A percentile compares a stretch with the other conserved stretches of the same genome.
Conservation (phyloP, 257 asterid species). For the Penstemon barbatus region DNA sequence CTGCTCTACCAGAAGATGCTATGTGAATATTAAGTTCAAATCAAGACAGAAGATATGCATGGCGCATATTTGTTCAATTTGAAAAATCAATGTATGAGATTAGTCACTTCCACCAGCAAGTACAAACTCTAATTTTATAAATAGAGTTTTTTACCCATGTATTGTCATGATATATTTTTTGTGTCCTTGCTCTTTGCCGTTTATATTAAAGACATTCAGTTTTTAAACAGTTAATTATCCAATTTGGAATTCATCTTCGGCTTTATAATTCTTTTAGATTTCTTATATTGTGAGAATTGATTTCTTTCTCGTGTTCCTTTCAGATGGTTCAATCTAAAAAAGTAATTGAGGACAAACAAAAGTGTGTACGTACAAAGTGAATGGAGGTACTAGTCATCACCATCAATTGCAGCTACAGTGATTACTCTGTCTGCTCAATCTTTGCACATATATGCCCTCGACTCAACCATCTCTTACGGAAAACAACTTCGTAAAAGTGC, state of each 20-base stretch:
- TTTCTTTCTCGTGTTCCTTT: constrained; percentile 10
- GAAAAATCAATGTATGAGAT: constrained; percentile 77
- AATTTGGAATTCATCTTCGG: too few species aligned
- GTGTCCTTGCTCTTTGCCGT: too few species aligned
- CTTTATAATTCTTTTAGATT: too few species aligned
- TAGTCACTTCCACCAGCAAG: constrained; percentile 18
- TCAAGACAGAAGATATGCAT: constrained; percentile 57
- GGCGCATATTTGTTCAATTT: constrained; percentile 85
- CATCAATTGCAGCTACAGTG: constrained; percentile 66
- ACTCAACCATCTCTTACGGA: too few species aligned
- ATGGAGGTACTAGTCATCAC: constrained; percentile 98
- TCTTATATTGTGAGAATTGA: not conserved
- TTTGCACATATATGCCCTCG: too few species aligned
- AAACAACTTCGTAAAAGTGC: too few species aligned
- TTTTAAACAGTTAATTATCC: too few species aligned
- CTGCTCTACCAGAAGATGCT: constrained; percentile 79
- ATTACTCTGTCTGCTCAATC: too few species aligned
- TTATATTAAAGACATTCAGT: too few species aligned
- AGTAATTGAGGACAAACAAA: constrained; percentile 72
- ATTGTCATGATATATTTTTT: too few species aligned
- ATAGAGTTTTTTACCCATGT: too few species aligned
- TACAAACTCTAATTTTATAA: too few species aligned
- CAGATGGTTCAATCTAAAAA: constrained; percentile 87
- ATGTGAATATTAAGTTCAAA: constrained; percentile 63
- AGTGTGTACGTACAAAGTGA: constrained; percentile 58